These are phyloP conservation scores for Curvularia hawaiiensis DNA, from an alignment of 2,329 filamentous ascomycete species.

Conservation along the genomic window DNA sequence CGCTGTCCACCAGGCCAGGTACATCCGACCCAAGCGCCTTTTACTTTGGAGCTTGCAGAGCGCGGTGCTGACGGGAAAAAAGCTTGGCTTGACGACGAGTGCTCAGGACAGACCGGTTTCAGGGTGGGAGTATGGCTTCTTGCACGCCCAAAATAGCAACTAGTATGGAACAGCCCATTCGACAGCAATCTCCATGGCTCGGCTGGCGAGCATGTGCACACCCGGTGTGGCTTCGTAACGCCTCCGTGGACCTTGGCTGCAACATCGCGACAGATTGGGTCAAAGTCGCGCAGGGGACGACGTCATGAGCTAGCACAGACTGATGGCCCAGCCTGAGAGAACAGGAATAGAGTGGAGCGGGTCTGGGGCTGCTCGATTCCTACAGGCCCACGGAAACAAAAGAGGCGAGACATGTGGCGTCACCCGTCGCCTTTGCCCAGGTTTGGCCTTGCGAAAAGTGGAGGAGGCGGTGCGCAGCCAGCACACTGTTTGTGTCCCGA, in stretches of 20 bases:
- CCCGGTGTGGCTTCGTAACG: neutral
- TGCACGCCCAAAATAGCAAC: slow-evolving; percentile 7
- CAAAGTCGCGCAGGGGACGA: neutral
- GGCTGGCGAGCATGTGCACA: neutral
- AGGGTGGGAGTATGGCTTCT: neutral
- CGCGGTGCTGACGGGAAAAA: slow-evolving; percentile 3
- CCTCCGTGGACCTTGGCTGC: slow-evolving; percentile 1
- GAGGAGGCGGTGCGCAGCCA: slow-evolving; percentile 29
- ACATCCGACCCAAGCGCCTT: neutral
- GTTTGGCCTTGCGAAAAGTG: slow-evolving; percentile 19
- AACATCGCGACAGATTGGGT: neutral
- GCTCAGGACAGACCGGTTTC: slow-evolving; percentile 6
- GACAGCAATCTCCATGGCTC: neutral
- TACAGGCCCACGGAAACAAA: slow-evolving; percentile 2
- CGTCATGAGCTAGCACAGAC: slow-evolving; percentile 6
- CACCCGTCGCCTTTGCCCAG: slow-evolving; percentile 22
- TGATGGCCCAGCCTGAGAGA: neutral
- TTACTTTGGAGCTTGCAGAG: neutral
- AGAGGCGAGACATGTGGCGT: slow-evolving; percentile 28
- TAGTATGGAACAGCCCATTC: neutral
- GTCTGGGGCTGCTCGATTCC: neutral
- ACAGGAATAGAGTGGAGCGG: neutral
- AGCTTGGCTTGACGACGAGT: slow-evolving; percentile 10
- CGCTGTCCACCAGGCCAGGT: neutral
- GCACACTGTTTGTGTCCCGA: slow-evolving; percentile 25